Base-by-base conservation (phyloP, 306 rosid genomes). In the Begonia loranthoides region DNA sequence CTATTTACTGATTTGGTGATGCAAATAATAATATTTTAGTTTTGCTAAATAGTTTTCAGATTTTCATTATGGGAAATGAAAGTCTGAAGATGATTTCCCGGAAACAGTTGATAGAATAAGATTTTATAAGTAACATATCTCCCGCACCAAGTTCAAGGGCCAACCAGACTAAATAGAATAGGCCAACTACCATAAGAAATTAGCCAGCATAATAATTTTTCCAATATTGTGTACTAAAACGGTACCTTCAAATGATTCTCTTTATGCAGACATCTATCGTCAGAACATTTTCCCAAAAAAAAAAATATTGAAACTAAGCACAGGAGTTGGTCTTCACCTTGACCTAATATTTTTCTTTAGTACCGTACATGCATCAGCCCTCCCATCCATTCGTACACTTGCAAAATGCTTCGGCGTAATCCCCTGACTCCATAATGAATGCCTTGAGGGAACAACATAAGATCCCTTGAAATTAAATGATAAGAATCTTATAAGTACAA, bases 331-430 rank as follows among this genome's bases (percentile, higher is more conserved):
- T 45, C 71, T 63, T 54, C 62, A 81, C 96, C 85, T 83, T 57
- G 72, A 55, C 74, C 73, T 63, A 67, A 52, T 56, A 68, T 48
- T 78, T 56, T 44, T 63, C 62, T 75, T 78, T 53, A 66, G 40
- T 50, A 56, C 38, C 40, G 14, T 53, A 57, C 69, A 64, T 58
- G 69, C 71, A 55, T 74, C 85, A 48, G 71, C 68, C 68, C 70
- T 81, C 63, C 79, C 76, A 57, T 66, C 67, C 66, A 69, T 50
- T 67, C 63, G 53, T 57, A 73, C 68, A 54, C 76, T 64, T 57
- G 74, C 60, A 66, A 47, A 63, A 49, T 62, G 80, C 70, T 74
- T 80, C 76, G 78, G 68, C 70, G 78, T 79, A 61, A 76, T 12
- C 19, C 83, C 64, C 52, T 64, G 77, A 68, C 68, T 76, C 73